These are phyloP conservation scores for Picea mariana DNA, from an alignment of 83 land plant genomes.

Conservation along the genomic window DNA sequence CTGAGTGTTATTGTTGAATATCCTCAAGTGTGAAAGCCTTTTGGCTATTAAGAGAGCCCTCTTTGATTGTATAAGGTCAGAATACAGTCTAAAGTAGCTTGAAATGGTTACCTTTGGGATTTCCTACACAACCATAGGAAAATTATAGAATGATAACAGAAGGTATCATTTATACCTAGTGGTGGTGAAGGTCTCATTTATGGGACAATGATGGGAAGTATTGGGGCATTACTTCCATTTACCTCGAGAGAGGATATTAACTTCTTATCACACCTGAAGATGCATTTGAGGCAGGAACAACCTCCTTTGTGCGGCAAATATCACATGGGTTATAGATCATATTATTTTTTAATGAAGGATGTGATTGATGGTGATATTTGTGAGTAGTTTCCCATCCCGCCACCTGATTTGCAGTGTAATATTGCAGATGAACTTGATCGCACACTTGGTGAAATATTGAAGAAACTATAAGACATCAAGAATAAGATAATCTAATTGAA, in stretches of 20 bases:
- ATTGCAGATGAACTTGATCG: constrained; percentile 97
- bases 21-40: too few relatives aligned
- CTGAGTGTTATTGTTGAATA: too few relatives aligned
- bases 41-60: too few relatives aligned
- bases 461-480: constrained; percentile 93
- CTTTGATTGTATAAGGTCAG: too few relatives aligned
- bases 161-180: constrained; percentile 94
- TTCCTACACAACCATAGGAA: too few relatives aligned
- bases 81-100: too few relatives aligned
- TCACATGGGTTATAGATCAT: constrained; percentile 95
- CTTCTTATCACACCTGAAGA: constrained; percentile 97
- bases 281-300: constrained; percentile 97
- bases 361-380: constrained; percentile 99
- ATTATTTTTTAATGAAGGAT: constrained; percentile 99
- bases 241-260: constrained; percentile 96
- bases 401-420: constrained; percentile 91
- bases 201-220: constrained; percentile 96
- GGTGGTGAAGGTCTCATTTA: constrained; percentile 89
- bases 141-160: constrained; percentile 10
- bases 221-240: constrained; percentile 95
- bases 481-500: constrained; percentile 76
- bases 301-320: constrained; percentile 97
- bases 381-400: constrained; percentile 87
- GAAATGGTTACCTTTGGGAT: too few relatives aligned
- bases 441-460: constrained; percentile 90